phyloP scores from a whole-genome alignment of 2,329 filamentous ascomycete species.

The Paracoccidioides lutzii region DNA sequence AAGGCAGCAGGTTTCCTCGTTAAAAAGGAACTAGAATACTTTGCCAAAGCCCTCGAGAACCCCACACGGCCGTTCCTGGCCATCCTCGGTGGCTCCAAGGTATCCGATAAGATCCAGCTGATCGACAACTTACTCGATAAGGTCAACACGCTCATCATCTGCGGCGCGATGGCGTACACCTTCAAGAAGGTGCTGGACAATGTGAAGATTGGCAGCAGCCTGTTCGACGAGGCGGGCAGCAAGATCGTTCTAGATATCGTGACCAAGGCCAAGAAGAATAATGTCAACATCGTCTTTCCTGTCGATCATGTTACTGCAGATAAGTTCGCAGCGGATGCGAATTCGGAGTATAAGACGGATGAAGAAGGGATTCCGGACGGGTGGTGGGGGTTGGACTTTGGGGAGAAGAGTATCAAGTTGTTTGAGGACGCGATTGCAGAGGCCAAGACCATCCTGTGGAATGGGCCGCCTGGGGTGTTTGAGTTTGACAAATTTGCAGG shows the following conservation, averaged over 20 bases:
- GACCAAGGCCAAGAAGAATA: conserved; percentile 92
- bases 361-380: conserved; percentile 83
- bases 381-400: conserved; percentile 96
- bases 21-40: conserved; percentile 99
- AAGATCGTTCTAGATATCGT: conserved; percentile 81
- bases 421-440: conserved; percentile 79
- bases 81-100: conserved; percentile 95
- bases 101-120: conserved; percentile 98
- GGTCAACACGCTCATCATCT: conserved; percentile 93
- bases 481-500: conserved; percentile 90
- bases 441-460: conserved; percentile 96
- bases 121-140: conserved; percentile 98
- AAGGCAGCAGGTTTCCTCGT: conserved; percentile 97
- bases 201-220: conserved; percentile 75
- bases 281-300: conserved; percentile 87
- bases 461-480: conserved; percentile 93
- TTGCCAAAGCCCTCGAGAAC: conserved; percentile 86
- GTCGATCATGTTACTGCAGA: conserved; percentile 93
- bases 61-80: conserved; percentile 94
- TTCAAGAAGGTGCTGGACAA: conserved; percentile 98
- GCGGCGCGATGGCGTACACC: conserved; percentile 97
- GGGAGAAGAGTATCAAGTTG: conserved; percentile 72
- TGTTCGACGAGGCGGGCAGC: conserved; percentile 88
- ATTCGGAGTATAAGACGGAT: conserved; percentile 70
- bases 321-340: conserved; percentile 80